A percentile compares a stretch with the other conserved stretches of the same genome.
These are phyloP conservation scores for Cutaneotrichosporon daszewskae DNA, from an alignment of 1,284 basidiomycete species.

Conservation along the genomic window DNA sequence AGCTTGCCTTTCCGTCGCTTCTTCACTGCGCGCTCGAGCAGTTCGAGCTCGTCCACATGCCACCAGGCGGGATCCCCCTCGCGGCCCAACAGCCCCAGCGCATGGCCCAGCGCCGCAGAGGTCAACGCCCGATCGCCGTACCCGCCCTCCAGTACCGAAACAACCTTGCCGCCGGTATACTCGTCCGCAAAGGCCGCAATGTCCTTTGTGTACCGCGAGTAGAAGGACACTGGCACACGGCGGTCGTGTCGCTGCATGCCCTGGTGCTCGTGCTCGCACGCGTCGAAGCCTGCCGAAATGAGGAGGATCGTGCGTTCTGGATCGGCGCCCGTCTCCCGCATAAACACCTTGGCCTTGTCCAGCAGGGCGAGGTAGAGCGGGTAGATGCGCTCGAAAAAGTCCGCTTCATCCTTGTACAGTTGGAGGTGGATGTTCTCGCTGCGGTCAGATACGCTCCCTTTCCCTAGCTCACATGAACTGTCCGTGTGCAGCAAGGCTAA, in stretches of 20 bases:
- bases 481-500: conserved; percentile 74
- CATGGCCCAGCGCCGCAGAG: conserved; percentile 73
- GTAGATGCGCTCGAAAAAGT: conserved; percentile 75
- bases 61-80: conserved; percentile 60
- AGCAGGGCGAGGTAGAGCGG: conserved; percentile 66
- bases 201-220: conserved; percentile 74
- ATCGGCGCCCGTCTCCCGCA: conserved; percentile 60
- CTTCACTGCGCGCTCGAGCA: conserved; percentile 63
- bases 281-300: conserved; percentile 79
- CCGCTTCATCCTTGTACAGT: conserved; percentile 62
- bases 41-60: conserved; percentile 57
- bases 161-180: conserved; percentile 63
- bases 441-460: background rate
- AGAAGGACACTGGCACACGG: conserved; percentile 82
- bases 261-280: conserved; percentile 81
- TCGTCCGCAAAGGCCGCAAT: conserved; percentile 61
- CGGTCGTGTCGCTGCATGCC: conserved; percentile 90
- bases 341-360: conserved; percentile 66
- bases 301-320: conserved; percentile 73
- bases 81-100: conserved; percentile 60
- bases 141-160: conserved; percentile 90
- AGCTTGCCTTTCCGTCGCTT: conserved; percentile 53
- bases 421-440: conserved; percentile 82
- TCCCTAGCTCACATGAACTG: conserved; percentile 65
- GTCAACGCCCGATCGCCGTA: conserved; percentile 84